Percentiles rank a stretch among this genome's conserved stretches.
These are phyloP conservation scores for Trichoderma brevicompactum DNA, from an alignment of 2,329 filamentous ascomycete species.

Conservation along the genomic window DNA sequence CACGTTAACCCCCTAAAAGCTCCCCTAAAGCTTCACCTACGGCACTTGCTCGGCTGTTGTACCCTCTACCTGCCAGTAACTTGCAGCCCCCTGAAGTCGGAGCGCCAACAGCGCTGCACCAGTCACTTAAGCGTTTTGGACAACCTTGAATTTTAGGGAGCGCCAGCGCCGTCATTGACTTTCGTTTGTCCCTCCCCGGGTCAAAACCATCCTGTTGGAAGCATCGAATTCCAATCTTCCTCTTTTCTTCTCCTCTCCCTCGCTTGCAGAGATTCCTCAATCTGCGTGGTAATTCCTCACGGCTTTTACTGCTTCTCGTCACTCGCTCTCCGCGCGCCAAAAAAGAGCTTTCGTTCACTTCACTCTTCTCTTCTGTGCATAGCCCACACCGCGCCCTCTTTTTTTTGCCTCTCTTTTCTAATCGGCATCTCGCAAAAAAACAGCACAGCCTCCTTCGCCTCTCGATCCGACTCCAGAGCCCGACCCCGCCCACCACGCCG, in stretches of 20 bases:
- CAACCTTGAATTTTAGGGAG: background rate
- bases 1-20: no score
- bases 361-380: background rate
- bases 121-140: background rate
- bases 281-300: background rate
- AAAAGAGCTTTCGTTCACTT: background rate
- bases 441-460: constrained; percentile 21
- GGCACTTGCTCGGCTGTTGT: background rate
- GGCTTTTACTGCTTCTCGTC: background rate
- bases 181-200: background rate
- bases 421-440: background rate
- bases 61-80: background rate
- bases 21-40: no score
- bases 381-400: background rate
- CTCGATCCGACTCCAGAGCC: constrained; percentile 4
- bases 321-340: background rate
- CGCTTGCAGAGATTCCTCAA: background rate
- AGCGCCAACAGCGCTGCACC: background rate
- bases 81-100: background rate
- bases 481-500: background rate
- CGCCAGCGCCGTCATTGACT: background rate
- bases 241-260: background rate
- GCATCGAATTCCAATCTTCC: background rate
- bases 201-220: background rate
- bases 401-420: background rate